Evolutionary conservation across 352 stramenopile species (phyloP).

Genomic region (Saprolegnia diclina): DNA sequence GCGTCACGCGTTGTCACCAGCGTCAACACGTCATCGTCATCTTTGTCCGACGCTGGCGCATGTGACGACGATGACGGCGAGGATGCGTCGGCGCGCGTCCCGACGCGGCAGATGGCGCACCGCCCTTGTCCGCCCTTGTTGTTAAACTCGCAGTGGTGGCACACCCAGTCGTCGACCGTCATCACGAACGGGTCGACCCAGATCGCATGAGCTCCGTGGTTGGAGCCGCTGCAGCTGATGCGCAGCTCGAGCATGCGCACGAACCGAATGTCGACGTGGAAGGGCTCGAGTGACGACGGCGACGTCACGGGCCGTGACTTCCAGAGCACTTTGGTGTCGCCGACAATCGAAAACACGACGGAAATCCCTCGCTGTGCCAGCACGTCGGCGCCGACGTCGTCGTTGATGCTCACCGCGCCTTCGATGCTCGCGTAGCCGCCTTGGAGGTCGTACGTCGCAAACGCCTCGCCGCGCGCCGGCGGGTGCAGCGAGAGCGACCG

Average conservation of each 20-base stretch:
- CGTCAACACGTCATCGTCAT: not conserved
- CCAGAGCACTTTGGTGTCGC: constrained; percentile 65
- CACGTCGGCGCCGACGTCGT: constrained; percentile 54
- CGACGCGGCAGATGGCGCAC: constrained; percentile 49
- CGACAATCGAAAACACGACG: constrained; percentile 62
- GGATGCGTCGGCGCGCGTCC: not conserved
- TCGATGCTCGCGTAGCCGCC: constrained; percentile 51
- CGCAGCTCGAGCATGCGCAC: constrained; percentile 76
- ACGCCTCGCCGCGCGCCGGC: constrained; percentile 57
- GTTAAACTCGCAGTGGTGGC: constrained; percentile 50
- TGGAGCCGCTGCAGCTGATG: constrained; percentile 62
- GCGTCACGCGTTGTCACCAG: not conserved
- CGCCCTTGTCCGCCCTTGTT: constrained; percentile 54
- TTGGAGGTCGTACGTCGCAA: constrained; percentile 75
- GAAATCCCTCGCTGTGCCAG: constrained; percentile 50
- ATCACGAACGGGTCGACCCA: constrained; percentile 74
- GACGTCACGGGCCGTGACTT: constrained; percentile 59
- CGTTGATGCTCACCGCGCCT: constrained; percentile 67
- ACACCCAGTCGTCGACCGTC: constrained; percentile 66
- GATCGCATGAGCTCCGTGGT: constrained; percentile 71
- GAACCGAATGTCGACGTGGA: constrained; percentile 47
- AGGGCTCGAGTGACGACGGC: constrained; percentile 38
- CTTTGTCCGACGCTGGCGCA: not conserved
- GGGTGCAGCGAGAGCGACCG: constrained; percentile 76
- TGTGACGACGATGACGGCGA: not conserved